Base-by-base conservation (phyloP, 2,329 filamentous ascomycete species). In the Didymellaceae sp. region DNA sequence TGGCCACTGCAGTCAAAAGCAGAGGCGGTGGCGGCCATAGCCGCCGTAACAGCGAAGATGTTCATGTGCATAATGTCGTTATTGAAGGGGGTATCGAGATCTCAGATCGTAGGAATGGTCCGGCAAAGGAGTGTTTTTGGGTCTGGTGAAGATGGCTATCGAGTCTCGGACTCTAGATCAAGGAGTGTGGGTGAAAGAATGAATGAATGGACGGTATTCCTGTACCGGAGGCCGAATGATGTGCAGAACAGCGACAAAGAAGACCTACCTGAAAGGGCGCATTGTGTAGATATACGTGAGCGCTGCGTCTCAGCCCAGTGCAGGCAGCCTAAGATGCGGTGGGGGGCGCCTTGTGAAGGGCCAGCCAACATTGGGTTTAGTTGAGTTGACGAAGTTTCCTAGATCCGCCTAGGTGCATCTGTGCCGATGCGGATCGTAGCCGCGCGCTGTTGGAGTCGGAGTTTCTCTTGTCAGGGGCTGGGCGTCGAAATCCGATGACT, bases 1-100 rank as follows among this genome's bases (percentile, higher is more conserved):
- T 70, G 61, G n/a, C 71, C 71, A 45, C 53, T 52, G 61, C 71
- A 73, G 45, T 69, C 63, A 50, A 71, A 69, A 6, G 66, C 70
- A 17, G 64, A 58, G 28, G 59, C 66, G 10, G 67, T 68, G 46
- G 65, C 64, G 41, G 65, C 64, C 42, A 72, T 50, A 28, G 55
- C 61, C 45, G 66, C 70, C 37, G 67, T 63, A 28, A 70, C 50
- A 16, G 63, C 57, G 33, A 65, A 30, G 20, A 67, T 24, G 51
- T 60, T 67, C 48, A 58, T 55, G 55, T 60, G 58, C 68, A 73
- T 73, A 34, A 34, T 66, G 57, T 44, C 43, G 55, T 45, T 48
- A 46, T 52, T 21, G 10, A 41, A 45, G 45, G 38, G 42, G 39
- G 25, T 50, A 33, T 52, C 34, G 45, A 35, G 42, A 40, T 53